phyloP scores from a whole-genome alignment of 139 green algal species.

The Tetradesmus lagerheimii region DNA sequence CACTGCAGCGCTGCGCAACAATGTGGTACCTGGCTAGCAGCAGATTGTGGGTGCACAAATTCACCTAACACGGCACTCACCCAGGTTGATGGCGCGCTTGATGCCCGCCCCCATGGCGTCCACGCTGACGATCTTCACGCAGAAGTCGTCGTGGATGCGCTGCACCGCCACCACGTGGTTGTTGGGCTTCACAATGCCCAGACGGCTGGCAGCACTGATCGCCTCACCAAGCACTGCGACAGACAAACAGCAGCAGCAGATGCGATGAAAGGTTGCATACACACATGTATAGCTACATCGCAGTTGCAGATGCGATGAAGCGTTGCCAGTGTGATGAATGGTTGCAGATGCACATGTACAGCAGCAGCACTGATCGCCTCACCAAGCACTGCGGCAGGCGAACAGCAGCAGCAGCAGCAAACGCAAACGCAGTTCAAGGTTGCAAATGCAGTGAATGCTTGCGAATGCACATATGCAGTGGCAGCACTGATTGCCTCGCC shows the following conservation, averaged over 20 bases:
- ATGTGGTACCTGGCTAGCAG: too few species aligned
- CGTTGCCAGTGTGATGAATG: too few species aligned
- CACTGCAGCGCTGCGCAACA: too few species aligned
- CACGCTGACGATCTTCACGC: slow-evolving; percentile 60
- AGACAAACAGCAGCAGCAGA: background rate
- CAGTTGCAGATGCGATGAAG: too few species aligned
- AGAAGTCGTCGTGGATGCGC: slow-evolving; percentile 70
- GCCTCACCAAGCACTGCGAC: slow-evolving; percentile 39
- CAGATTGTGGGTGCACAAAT: too few species aligned
- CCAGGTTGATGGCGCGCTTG: slow-evolving; percentile 35
- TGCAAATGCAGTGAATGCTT: too few species aligned
- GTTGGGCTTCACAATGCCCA: slow-evolving; percentile 72
- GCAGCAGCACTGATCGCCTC: slow-evolving; percentile 35
- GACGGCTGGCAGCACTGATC: slow-evolving; percentile 11
- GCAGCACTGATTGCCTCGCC: slow-evolving; percentile 29
- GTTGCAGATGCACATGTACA: too few species aligned
- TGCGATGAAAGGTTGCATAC: too few species aligned
- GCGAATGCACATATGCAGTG: too few species aligned
- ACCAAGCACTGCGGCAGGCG: slow-evolving; percentile 33
- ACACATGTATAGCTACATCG: too few species aligned
- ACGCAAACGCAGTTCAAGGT: too few species aligned
- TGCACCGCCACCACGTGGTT: slow-evolving; percentile 86
- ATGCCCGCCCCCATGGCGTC: slow-evolving; percentile 43
- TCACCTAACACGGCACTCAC: background rate
- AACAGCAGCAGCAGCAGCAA: background rate